These are phyloP conservation scores for Coemansia sp. DNA, from an alignment of 192 early-diverging fungal genomes.

Conservation along the genomic window DNA sequence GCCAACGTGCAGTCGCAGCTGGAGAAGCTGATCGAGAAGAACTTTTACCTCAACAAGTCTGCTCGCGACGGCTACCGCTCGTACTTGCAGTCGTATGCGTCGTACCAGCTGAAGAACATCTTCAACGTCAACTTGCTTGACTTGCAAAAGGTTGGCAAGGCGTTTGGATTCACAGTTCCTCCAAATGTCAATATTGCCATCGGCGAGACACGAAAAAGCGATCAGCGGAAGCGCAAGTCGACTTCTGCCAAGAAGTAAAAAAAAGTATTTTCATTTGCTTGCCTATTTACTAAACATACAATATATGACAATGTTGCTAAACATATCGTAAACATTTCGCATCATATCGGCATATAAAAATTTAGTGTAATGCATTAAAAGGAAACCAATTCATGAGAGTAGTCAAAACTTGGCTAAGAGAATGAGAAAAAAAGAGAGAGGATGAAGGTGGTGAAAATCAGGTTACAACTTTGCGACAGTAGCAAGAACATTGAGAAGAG, in stretches of 20 bases:
- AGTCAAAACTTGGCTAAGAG: neutral
- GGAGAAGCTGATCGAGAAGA: constrained; percentile 96
- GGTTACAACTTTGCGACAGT: constrained; percentile 5
- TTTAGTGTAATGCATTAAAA: constrained; percentile 1
- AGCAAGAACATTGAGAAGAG: neutral
- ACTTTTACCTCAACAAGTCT: constrained; percentile 96
- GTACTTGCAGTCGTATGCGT: constrained; percentile 94
- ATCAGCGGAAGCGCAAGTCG: constrained; percentile 56
- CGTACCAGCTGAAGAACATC: constrained; percentile 93
- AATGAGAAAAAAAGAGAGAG: neutral
- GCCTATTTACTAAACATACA: neutral
- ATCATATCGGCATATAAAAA: neutral
- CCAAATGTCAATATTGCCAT: constrained; percentile 84
- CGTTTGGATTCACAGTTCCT: constrained; percentile 96
- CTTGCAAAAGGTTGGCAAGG: constrained; percentile 86
- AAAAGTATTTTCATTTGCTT: neutral
- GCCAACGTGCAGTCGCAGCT: constrained; percentile 96
- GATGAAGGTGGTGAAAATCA: neutral
- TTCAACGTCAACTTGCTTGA: constrained; percentile 93
- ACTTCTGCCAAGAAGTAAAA: constrained; percentile 29
- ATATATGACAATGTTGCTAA: neutral
- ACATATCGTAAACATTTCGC: neutral
- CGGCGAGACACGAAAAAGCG: constrained; percentile 49
- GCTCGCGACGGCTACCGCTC: constrained; percentile 96
- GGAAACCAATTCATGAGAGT: constrained; percentile 1